These are phyloP conservation scores for Penicillium paneum DNA, from an alignment of 2,329 filamentous ascomycete genomes.

Conservation along the genomic window DNA sequence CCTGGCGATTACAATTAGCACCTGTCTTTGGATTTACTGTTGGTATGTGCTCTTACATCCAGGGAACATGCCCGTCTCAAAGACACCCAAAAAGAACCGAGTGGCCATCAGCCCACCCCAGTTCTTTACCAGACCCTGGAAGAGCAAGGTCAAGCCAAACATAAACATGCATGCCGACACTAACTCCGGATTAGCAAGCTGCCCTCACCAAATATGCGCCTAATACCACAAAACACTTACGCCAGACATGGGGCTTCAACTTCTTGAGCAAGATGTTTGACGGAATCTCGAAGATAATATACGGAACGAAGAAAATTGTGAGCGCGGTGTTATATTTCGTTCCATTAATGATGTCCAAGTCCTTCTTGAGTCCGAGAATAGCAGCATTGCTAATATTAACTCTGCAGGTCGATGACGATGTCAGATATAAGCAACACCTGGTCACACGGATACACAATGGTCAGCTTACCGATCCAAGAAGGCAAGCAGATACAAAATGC, in stretches of 20 bases:
- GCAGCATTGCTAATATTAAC: constrained; percentile 79
- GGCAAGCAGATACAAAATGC: constrained; percentile 67
- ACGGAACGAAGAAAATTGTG: constrained; percentile 79
- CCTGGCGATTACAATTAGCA: constrained; percentile 21
- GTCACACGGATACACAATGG: not conserved
- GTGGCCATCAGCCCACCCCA: constrained; percentile 75
- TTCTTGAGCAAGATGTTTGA: constrained; percentile 70
- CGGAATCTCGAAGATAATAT: constrained; percentile 63
- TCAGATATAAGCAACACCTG: constrained; percentile 4
- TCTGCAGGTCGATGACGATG: constrained; percentile 34
- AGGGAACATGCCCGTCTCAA: constrained; percentile 69
- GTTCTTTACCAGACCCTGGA: constrained; percentile 73
- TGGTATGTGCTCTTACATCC: constrained; percentile 52
- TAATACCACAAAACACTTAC: constrained; percentile 29
- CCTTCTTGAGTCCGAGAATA: constrained; percentile 61
- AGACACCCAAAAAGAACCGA: constrained; percentile 80
- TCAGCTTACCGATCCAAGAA: constrained; percentile 56
- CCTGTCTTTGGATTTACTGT: constrained; percentile 1
- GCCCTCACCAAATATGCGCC: not conserved
- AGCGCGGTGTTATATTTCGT: constrained; percentile 70
- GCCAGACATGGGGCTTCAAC: constrained; percentile 65
- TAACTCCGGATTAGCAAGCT: constrained; percentile 15
- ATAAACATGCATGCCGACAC: constrained; percentile 77
- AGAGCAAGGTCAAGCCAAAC: constrained; percentile 72
- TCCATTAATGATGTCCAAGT: constrained; percentile 55